Evolutionary conservation across 805 yeast genomes (phyloP).

Genomic region (Spathaspora girioi): DNA sequence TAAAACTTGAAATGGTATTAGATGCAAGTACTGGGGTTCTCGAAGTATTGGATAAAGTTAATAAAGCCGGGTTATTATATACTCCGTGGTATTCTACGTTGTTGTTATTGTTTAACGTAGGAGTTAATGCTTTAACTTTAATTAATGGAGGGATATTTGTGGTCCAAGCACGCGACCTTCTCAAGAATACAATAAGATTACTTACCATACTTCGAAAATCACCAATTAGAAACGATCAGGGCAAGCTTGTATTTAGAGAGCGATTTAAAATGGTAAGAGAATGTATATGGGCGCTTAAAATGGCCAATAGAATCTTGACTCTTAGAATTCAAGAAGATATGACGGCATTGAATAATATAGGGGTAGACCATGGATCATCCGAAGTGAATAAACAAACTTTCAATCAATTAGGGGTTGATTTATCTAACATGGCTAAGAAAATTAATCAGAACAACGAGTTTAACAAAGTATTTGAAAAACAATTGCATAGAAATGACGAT

Average conservation of each 20-base stretch:
- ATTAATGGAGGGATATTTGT: constrained; percentile 39
- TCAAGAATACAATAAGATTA: constrained; percentile 22
- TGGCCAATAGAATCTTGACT: constrained; percentile 49
- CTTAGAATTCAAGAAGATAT: constrained; percentile 42
- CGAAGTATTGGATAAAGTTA: constrained; percentile 24
- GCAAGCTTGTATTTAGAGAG: constrained; percentile 25
- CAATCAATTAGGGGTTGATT: constrained; percentile 40
- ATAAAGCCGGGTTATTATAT: constrained; percentile 23
- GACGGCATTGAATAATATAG: constrained; percentile 33
- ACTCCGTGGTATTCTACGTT: constrained; percentile 55
- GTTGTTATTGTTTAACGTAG: constrained; percentile 41
- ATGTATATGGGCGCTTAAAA: constrained; percentile 60
- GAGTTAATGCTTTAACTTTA: constrained; percentile 38
- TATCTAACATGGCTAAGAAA: background rate
- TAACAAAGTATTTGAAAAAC: constrained; percentile 15
- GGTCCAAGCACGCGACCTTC: constrained; percentile 18
- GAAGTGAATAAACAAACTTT: constrained; percentile 48
- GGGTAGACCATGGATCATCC: constrained; percentile 52
- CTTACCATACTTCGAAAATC: constrained; percentile 22
- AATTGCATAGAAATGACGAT: constrained; percentile 12
- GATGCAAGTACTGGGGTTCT: constrained; percentile 28
- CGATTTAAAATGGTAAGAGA: constrained; percentile 53
- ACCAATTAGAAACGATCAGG: constrained; percentile 27
- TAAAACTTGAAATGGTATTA: constrained; percentile 27
- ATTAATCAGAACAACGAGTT: constrained; percentile 13